Percentiles rank a stretch among this genome's conserved stretches.
Evolutionary conservation across 2,329 filamentous ascomycete genomes (phyloP).

Genomic region (Tothia fuscella): DNA sequence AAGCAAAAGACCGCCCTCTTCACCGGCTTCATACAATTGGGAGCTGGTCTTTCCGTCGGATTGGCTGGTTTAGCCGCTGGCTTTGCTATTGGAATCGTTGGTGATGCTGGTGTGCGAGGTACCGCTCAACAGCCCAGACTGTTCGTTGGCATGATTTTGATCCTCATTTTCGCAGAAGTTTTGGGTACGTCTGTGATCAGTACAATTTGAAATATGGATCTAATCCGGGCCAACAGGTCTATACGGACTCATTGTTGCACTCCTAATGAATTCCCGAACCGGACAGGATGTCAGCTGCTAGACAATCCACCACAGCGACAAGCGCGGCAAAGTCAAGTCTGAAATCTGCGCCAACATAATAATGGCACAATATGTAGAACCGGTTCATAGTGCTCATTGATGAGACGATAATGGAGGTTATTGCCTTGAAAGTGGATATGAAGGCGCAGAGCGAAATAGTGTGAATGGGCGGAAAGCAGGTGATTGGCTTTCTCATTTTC

Average conservation of each 20-base stretch:
- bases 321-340: no score
- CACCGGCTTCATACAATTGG: constrained; percentile 41
- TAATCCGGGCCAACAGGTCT: constrained; percentile 51
- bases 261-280: constrained; percentile 98
- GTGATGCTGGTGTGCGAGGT: constrained; percentile 79
- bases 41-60: constrained; percentile 47
- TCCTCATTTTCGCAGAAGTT: constrained; percentile 99
- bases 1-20: constrained; percentile 35
- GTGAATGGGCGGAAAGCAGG: no score
- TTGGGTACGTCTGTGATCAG: constrained; percentile 53
- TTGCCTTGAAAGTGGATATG: no score
- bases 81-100: constrained; percentile 52
- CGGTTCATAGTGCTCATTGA: no score
- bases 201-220: constrained; percentile 16
- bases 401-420: no score
- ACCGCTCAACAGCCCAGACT: constrained; percentile 74
- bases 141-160: constrained; percentile 96
- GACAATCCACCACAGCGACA: no score
- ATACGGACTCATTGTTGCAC: constrained; percentile 95
- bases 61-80: constrained; percentile 87
- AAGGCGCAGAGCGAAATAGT: no score
- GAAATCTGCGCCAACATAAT: no score
- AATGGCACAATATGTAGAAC: no score
- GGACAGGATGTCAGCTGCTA: constrained; percentile 10
- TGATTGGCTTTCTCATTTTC: no score